phyloP scores from a whole-genome alignment of 352 stramenopile genomes.

The Lagenidium giganteum region DNA sequence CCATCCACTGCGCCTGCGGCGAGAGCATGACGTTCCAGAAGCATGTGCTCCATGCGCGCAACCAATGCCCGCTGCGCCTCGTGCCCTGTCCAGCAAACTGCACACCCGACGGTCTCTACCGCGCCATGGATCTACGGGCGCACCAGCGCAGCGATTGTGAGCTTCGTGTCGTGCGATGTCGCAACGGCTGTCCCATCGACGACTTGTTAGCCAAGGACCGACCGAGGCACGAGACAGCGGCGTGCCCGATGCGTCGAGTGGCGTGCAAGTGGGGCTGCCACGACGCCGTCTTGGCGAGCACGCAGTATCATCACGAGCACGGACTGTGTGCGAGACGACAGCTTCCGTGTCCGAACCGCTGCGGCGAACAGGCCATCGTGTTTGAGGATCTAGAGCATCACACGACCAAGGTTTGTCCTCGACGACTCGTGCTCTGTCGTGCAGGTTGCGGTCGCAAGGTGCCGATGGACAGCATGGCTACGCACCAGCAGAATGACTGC shows the following conservation, averaged over 20 bases:
- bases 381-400: conserved; percentile 40
- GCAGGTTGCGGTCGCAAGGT: conserved; percentile 47
- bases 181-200: conserved; percentile 49
- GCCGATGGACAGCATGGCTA: conserved; percentile 34
- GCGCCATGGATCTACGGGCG: conserved; percentile 33
- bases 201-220: conserved; percentile 38
- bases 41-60: conserved; percentile 32
- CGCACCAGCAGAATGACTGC: conserved; percentile 33
- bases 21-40: conserved; percentile 54
- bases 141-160: conserved; percentile 42
- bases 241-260: conserved; percentile 47
- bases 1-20: conserved; percentile 43
- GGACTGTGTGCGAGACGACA: conserved; percentile 48
- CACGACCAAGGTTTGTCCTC: conserved; percentile 20
- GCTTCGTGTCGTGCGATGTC: conserved; percentile 53
- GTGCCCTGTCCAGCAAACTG: conserved; percentile 53
- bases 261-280: conserved; percentile 53
- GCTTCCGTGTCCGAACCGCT: conserved; percentile 48
- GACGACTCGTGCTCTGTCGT: conserved; percentile 28
- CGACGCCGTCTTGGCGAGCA: conserved; percentile 35
- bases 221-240: conserved; percentile 30
- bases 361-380: conserved; percentile 22
- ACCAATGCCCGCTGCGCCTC: conserved; percentile 36
- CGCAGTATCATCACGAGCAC: conserved; percentile 38
- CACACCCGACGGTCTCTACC: conserved; percentile 10